These are phyloP conservation scores for Eucalyptus sideroxylon DNA, from an alignment of 345 rosid genomes.

Conservation along the genomic window DNA sequence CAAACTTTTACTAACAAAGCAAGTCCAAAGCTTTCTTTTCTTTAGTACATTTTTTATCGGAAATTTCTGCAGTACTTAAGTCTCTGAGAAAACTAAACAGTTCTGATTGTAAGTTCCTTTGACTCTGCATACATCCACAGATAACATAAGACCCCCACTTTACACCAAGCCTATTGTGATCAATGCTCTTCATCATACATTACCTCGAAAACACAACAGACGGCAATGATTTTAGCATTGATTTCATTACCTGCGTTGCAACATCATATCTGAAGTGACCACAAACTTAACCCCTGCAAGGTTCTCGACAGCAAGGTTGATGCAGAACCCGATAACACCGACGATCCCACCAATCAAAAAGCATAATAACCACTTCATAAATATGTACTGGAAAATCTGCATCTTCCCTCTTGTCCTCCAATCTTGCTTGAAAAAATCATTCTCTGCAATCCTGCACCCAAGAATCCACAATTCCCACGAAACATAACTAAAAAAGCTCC, in stretches of 20 bases:
- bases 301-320: conserved; percentile 89
- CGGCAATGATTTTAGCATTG: background rate
- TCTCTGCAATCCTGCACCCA: conserved; percentile 46
- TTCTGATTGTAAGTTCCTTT: background rate
- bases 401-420: conserved; percentile 65
- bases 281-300: conserved; percentile 79
- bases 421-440: conserved; percentile 85
- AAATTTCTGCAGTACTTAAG: background rate
- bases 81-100: background rate
- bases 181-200: background rate
- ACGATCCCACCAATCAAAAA: conserved; percentile 55
- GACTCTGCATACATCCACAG: background rate
- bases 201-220: background rate
- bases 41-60: background rate
- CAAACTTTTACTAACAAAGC: background rate
- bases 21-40: background rate
- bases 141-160: background rate
- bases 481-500: background rate
- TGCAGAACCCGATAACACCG: conserved; percentile 68
- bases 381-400: conserved; percentile 59
- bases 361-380: conserved; percentile 81
- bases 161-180: background rate
- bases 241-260: conserved; percentile 27
- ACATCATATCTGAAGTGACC: conserved; percentile 86
- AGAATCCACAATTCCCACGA: background rate